Evolutionary conservation across 305 asterid genomes (phyloP), one percentile per base, ranked within the genome.

Genomic region (Plantago coronopus): DNA sequence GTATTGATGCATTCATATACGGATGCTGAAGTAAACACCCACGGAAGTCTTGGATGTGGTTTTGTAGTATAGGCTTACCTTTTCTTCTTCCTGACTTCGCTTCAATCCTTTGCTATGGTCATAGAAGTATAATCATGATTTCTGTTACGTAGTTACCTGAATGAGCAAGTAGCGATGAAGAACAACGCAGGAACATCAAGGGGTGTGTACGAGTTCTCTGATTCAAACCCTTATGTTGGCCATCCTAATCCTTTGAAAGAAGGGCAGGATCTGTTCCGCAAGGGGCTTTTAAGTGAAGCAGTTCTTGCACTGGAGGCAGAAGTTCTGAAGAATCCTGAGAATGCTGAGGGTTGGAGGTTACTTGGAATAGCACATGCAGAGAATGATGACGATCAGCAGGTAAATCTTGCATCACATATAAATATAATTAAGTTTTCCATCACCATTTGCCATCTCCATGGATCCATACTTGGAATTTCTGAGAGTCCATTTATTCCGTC

Each of bases 291-390:
- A 72, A 94, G 99, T 78, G 99, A 94, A 83, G 97, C 99, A 67
- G 99, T 90, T 79, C 98, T 94, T 81, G 97, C 99, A 53, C 75
- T 90, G 73, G 99, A 90, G 82, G 99, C 99, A 66, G 99, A 94
- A 83, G 99, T 94, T 69, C 71, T 94, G 75, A 94, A 94, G 79
- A 94, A 94, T 69, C 94, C 96, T 48, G 95, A 88, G 34, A 94
- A 90, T 78, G 81, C 99, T 21, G 99, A 94, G 86, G 99, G 96
- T 47, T 94, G 99, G 97, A 85, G 96, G 85, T 76, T 90, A 72
- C 97, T 94, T 67, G 99, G 99, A 70, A 82, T 90, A 75, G 89
- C 97, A 27, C 93, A 94, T 81, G 99, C 99, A 17, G 99, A 90
- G 77, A 94, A 94, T 71, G 99, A 94, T 72, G 99, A 94, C 53